Percentiles rank a stretch among this genome's conserved stretches.
phyloP scores from a whole-genome alignment of 2,329 filamentous ascomycete genomes.

The Hypoxylon sp. region DNA sequence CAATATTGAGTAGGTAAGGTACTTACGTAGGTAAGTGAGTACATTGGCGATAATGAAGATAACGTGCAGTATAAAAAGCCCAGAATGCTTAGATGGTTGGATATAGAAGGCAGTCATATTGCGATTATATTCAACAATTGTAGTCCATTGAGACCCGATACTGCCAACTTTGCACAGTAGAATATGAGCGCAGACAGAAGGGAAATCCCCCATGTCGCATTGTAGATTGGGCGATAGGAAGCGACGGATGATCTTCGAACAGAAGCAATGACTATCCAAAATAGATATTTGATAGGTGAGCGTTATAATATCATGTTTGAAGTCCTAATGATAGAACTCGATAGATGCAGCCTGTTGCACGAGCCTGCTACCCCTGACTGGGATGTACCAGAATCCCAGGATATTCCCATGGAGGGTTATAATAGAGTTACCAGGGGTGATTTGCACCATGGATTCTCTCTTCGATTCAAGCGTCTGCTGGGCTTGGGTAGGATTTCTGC shows the following conservation, averaged over 20 bases:
- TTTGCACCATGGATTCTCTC: background rate
- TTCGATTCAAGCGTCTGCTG: background rate
- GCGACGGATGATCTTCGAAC: background rate
- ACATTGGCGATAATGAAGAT: background rate
- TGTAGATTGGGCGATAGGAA: background rate
- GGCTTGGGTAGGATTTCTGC: background rate
- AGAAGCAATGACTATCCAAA: background rate
- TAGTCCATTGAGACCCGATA: background rate
- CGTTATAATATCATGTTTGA: background rate
- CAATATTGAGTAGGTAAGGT: background rate
- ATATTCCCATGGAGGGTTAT: too few relatives aligned
- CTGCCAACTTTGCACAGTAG: background rate
- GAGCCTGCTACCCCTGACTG: background rate
- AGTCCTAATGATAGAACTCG: background rate
- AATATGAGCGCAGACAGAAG: background rate
- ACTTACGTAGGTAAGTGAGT: background rate
- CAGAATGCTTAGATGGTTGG: background rate
- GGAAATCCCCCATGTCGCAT: background rate
- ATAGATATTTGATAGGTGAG: background rate
- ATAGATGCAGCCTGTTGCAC: background rate
- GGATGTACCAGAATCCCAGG: background rate
- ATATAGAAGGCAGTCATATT: background rate
- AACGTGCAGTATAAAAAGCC: background rate
- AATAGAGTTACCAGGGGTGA: background rate
- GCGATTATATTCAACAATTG: background rate